These are phyloP conservation scores for Penicillium alfredii DNA, from an alignment of 495 filamentous ascomycete species.

Conservation along the genomic window DNA sequence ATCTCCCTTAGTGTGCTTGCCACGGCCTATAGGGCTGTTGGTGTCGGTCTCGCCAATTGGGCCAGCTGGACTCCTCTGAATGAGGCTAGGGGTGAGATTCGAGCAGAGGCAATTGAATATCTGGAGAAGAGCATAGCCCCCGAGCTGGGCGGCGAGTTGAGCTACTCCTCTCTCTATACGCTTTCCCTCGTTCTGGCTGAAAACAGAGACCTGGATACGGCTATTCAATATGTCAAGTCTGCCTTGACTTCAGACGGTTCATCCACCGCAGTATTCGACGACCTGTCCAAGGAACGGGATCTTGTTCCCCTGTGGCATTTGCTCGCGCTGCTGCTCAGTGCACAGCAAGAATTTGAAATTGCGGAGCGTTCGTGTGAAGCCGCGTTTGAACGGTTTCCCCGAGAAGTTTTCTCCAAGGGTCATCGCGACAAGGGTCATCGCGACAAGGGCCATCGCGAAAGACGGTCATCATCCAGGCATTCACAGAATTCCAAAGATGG, in stretches of 20 bases:
- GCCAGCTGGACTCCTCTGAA: slow-evolving; percentile 71
- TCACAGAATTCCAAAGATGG: slow-evolving; percentile 32
- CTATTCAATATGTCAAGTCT: slow-evolving; percentile 70
- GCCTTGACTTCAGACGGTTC: slow-evolving; percentile 41
- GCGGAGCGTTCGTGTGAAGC: slow-evolving; percentile 78
- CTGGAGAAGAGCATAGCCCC: slow-evolving; percentile 65
- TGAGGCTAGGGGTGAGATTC: slow-evolving; percentile 58
- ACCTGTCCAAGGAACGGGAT: slow-evolving; percentile 35
- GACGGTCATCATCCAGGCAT: slow-evolving; percentile 27
- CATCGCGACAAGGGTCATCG: no score
- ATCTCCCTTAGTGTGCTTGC: slow-evolving; percentile 54
- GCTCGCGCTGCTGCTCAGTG: slow-evolving; percentile 76
- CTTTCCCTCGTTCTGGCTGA: slow-evolving; percentile 77
- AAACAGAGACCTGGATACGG: slow-evolving; percentile 65
- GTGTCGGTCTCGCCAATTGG: slow-evolving; percentile 79
- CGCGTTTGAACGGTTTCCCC: slow-evolving; percentile 76
- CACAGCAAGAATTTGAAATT: slow-evolving; percentile 74
- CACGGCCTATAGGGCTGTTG: slow-evolving; percentile 70
- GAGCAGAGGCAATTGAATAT: slow-evolving; percentile 64
- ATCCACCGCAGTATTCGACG: slow-evolving; percentile 15
- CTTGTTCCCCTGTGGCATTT: slow-evolving; percentile 66
- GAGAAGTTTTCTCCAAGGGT: slow-evolving; percentile 52
- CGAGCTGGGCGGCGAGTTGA: slow-evolving; percentile 52
- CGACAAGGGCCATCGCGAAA: slow-evolving; percentile 39
- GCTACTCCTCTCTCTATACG: slow-evolving; percentile 69